These are phyloP conservation scores for Candida broadrunensis DNA, from an alignment of 805 yeast genomes.

Conservation along the genomic window DNA sequence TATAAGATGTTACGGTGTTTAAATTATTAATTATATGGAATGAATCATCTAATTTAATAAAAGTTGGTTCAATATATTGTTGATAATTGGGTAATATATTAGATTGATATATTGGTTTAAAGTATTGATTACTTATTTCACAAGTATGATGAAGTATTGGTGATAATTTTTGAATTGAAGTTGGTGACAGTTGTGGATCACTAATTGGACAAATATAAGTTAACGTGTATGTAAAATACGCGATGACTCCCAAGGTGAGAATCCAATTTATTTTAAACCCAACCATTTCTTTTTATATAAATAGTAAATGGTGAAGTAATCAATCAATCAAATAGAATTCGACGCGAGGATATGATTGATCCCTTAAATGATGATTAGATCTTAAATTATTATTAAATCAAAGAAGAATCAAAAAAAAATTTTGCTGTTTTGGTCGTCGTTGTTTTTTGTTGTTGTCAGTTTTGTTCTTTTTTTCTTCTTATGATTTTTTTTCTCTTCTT, in stretches of 20 bases:
- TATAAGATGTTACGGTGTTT: background rate
- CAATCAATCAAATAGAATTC: no score
- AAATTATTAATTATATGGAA: background rate
- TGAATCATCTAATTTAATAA: background rate
- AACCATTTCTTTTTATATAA: no score
- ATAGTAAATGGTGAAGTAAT: no score
- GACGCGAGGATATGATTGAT: no score
- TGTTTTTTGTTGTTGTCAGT: no score
- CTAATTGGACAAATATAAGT: slow-evolving; percentile 9
- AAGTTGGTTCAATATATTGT: background rate
- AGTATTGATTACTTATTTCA: background rate
- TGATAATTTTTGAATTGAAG: background rate
- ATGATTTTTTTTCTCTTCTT: no score
- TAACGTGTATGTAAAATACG: slow-evolving; percentile 7
- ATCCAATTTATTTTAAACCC: background rate
- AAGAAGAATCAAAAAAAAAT: no score
- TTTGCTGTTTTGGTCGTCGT: no score
- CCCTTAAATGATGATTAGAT: no score
- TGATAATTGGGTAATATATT: slow-evolving; percentile 4
- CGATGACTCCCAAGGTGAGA: background rate
- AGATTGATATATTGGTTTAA: slow-evolving; percentile 5
- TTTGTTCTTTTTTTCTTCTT: no score
- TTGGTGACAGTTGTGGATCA: background rate
- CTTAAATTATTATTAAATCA: no score
- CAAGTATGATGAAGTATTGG: slow-evolving; percentile 10